phyloP scores from a whole-genome alignment of 148 eudicot species.

The Arbutus unedo region DNA sequence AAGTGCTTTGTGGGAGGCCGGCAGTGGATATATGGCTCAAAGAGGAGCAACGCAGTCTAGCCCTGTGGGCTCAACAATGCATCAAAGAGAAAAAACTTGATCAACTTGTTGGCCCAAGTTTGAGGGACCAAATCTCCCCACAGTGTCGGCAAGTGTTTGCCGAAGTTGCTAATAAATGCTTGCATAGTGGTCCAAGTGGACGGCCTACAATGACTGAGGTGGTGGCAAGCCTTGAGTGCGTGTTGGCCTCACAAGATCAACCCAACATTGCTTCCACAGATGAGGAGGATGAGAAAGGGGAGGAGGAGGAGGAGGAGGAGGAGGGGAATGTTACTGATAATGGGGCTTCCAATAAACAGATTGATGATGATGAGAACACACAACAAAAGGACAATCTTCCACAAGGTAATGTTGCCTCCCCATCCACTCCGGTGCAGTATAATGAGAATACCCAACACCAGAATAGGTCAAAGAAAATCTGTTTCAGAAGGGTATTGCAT shows the following conservation, averaged over 20 bases:
- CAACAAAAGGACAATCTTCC: not conserved
- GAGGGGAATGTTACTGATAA: not conserved
- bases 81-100: not conserved
- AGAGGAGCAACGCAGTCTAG: not conserved
- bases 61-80: not conserved
- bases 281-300: not conserved
- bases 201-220: not conserved
- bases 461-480: not conserved
- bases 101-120: not conserved
- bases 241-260: not conserved
- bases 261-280: not conserved
- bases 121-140: not conserved
- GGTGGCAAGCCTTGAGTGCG: not conserved
- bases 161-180: not conserved
- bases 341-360: not conserved
- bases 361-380: not conserved
- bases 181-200: not conserved
- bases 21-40: not conserved
- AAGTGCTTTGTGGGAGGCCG: not conserved
- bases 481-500: not conserved
- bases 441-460: not conserved
- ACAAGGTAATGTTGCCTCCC: not conserved
- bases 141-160: not conserved
- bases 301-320: not conserved
- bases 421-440: not conserved